A percentile compares a stretch with the other conserved stretches of the same genome.
phyloP scores from a whole-genome alignment of 1,284 basidiomycete species.

The Cutaneotrichosporon sp. region DNA sequence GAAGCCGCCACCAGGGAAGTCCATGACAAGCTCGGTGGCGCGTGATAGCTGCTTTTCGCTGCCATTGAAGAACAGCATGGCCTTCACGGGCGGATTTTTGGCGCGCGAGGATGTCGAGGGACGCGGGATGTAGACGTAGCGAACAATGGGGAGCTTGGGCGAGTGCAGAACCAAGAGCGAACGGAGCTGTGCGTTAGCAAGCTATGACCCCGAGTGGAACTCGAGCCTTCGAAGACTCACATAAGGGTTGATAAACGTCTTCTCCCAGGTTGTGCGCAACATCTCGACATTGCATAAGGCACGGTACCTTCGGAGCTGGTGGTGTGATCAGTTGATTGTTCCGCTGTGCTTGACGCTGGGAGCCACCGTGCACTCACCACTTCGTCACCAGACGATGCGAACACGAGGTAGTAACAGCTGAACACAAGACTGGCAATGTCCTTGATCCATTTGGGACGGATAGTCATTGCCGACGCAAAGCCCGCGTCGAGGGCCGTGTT shows the following conservation, averaged over 20 bases:
- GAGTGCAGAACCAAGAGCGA: slow-evolving; percentile 59
- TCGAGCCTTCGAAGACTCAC: slow-evolving; percentile 49
- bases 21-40: slow-evolving; percentile 75
- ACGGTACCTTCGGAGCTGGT: slow-evolving; percentile 80
- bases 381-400: slow-evolving; percentile 87
- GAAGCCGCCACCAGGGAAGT: slow-evolving; percentile 93
- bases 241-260: slow-evolving; percentile 80
- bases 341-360: too few relatives aligned
- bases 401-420: slow-evolving; percentile 87
- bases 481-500: slow-evolving; percentile 91
- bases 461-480: slow-evolving; percentile 89
- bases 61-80: slow-evolving; percentile 76
- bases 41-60: slow-evolving; percentile 62
- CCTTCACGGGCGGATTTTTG: slow-evolving; percentile 66
- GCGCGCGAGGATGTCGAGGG: slow-evolving; percentile 69
- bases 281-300: slow-evolving; percentile 94
- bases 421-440: slow-evolving; percentile 82
- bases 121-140: slow-evolving; percentile 74
- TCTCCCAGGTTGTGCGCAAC: slow-evolving; percentile 93
- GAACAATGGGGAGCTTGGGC: slow-evolving; percentile 59
- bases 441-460: slow-evolving; percentile 85
- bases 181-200: slow-evolving; percentile 58
- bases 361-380: slow-evolving; percentile 57
- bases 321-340: background rate
- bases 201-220: background rate